Evolutionary conservation across 192 early-diverging fungal species (phyloP), one percentile per base, ranked within the genome.

Genomic region (Coemansia sp.): DNA sequence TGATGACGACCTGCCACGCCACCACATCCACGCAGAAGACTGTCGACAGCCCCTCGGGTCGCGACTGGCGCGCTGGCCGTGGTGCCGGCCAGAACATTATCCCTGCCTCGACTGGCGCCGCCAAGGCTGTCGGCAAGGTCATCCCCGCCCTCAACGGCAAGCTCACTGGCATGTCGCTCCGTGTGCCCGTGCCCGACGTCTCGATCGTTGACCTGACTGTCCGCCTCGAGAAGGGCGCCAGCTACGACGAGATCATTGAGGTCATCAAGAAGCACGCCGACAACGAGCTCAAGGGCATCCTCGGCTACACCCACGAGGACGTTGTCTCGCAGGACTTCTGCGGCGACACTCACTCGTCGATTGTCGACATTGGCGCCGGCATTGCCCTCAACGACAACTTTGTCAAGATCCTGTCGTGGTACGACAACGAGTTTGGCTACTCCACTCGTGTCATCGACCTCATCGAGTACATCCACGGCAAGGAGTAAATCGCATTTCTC

Each of bases 21-120:
- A 90, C 89, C 79, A 99, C 97, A 68, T 95, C 97, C 76, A 98
- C 97, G 76, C 97, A 99, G 82, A 99, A 99, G 93, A 98, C 95
- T 53, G 97, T 99, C 65, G 97, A 99, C 84, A 91, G 93, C 64
- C 95, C 95, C 47, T 97, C 95, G 35, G 89, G 88, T 76, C 94
- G 94, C 86, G 95, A 97, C 91, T 97, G 95, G 94, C 90, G 96
- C 71, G 91, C 89, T 57, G 95, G 97, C 69, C 95, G 97, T 86
- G 93, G 94, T 77, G 97, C 97, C 47, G 82, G 86, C 82, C 92
- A 93, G 79, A 99, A 99, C 89, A 98, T 99, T 74, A 98, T 99
- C 76, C 95, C 97, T 20, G 91, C 95, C 58, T 89, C 93, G 66
- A 99, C 95, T 53, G 97, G 97, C 67, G 97, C 97, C 52, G 97